A percentile compares a stretch with the other conserved stretches of the same genome.
phyloP scores from a whole-genome alignment of 176 grass and related monocot species.

The Aegilops tauschii region DNA sequence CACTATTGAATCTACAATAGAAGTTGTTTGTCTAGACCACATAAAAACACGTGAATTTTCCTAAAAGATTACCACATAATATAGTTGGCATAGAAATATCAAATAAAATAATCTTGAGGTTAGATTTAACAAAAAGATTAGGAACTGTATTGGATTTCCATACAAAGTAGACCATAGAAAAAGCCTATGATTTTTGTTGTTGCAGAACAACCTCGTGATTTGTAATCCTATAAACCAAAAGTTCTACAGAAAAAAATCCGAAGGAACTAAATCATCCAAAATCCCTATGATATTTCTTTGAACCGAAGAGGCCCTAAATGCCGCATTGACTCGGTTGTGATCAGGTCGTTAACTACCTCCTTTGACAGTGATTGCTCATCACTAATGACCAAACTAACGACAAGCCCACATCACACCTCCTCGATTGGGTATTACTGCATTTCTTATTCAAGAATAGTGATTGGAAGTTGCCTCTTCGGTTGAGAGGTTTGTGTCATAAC shows the following conservation, averaged over 20 bases:
- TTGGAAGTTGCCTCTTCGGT: conserved; percentile 17
- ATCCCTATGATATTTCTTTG: not conserved
- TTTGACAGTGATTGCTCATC: not conserved
- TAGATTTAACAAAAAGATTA: too few species aligned
- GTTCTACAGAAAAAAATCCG: too few species aligned
- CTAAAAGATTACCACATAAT: too few species aligned
- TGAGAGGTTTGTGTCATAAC: conserved; percentile 30
- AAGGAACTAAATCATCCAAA: too few species aligned
- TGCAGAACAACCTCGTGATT: too few species aligned
- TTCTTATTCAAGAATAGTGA: conserved; percentile 17
- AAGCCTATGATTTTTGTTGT: too few species aligned
- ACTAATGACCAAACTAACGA: conserved; percentile 14
- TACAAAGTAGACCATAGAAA: not conserved
- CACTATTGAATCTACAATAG: not conserved
- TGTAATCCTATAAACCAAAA: too few species aligned
- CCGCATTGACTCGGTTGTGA: not conserved
- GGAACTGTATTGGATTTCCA: not conserved
- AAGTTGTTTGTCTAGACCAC: not conserved
- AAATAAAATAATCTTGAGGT: too few species aligned
- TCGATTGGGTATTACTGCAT: not conserved
- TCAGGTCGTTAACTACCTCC: conserved; percentile 10
- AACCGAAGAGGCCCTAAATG: not conserved
- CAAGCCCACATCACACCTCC: not conserved
- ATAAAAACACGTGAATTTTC: too few species aligned
- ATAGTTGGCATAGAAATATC: not conserved